Base-by-base conservation (phyloP, 2,329 filamentous ascomycete species). In the Fusarium chaquense region DNA sequence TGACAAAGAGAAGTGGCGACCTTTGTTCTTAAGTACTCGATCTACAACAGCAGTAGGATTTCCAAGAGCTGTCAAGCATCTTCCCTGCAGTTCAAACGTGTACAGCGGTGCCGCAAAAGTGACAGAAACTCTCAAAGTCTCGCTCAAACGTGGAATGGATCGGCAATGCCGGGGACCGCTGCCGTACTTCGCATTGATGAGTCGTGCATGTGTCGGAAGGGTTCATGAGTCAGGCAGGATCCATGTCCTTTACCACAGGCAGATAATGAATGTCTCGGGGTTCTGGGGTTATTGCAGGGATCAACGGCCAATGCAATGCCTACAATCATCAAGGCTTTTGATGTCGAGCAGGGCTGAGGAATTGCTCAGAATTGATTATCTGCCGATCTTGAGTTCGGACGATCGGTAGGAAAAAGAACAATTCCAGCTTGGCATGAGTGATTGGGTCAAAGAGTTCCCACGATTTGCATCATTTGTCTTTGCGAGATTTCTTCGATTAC, bases 11-110 rank as follows among this genome's bases (percentile, higher is more conserved):
- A 47, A n/a, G n/a, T 32, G 24, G n/a, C 32, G 12, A 6, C 2
- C 15, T 15, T 22, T 52, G 20, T 24, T 53, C 46, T 67, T 67
- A 63, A 67, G 57, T 67, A 38, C 47, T 40, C 13, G 10, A 51
- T 26, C 22, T 28, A 40, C 9, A 36, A n/a, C 5, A n/a, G 38
- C 36, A 51, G 38, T 28, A 20, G 5, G 11, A 28, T 41, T 22
- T 58, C 43, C 40, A 38, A 53, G n/a, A 24, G 12, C 10, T 30
- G 18, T 18, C 50, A 35, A 45, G 28, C 36, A 58, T 55, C 12
- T 28, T 47, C 45, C 43, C 38, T 36, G 32, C 11, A 22, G 16
- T 24, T 13, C 45, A 49, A 45, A 50, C 16, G 24, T 50, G 40
- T 54, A 50, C 3, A n/a, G 43, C 20, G 20, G 35, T 30, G 30